A percentile compares a stretch with the other conserved stretches of the same genome.
phyloP scores from a whole-genome alignment of 75 land plant species.

The Ceratopteris richardii region DNA sequence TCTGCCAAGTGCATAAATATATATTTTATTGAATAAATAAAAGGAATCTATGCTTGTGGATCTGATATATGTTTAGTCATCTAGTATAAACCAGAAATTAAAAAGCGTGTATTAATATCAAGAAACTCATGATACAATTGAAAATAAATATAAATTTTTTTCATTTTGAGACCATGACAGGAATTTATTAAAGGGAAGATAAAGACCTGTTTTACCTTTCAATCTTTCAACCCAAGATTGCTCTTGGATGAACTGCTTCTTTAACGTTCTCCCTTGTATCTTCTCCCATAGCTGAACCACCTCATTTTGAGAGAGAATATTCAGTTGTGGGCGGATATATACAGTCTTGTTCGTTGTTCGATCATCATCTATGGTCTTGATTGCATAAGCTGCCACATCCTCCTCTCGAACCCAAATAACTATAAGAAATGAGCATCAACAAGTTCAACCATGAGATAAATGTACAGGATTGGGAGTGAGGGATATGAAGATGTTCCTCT shows the following conservation, averaged over 20 bases:
- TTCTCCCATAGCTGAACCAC: constrained; percentile 50
- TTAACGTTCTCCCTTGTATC: constrained; percentile 26
- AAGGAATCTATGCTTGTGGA: too few species aligned
- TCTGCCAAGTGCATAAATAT: too few species aligned
- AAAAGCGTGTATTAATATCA: too few species aligned
- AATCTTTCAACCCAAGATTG: neutral
- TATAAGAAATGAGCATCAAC: constrained; percentile 5
- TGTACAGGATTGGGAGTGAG: neutral
- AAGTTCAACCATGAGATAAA: neutral
- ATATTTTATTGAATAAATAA: too few species aligned
- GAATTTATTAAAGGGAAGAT: too few species aligned
- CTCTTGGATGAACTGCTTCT: constrained; percentile 18
- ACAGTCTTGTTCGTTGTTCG: constrained; percentile 39
- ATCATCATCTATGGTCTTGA: constrained; percentile 44
- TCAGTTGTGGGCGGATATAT: constrained; percentile 40
- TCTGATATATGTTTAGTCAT: too few species aligned
- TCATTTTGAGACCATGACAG: too few species aligned
- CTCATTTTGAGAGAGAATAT: constrained; percentile 45
- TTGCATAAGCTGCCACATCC: constrained; percentile 45
- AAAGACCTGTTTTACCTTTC: constrained; percentile 12
- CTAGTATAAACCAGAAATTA: too few species aligned
- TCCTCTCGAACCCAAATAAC: constrained; percentile 46
- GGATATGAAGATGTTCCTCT: neutral
- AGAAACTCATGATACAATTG: too few species aligned
- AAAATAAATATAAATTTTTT: too few species aligned